Evolutionary conservation across 345 rosid genomes (phyloP).

Genomic region (Linum tenue): DNA sequence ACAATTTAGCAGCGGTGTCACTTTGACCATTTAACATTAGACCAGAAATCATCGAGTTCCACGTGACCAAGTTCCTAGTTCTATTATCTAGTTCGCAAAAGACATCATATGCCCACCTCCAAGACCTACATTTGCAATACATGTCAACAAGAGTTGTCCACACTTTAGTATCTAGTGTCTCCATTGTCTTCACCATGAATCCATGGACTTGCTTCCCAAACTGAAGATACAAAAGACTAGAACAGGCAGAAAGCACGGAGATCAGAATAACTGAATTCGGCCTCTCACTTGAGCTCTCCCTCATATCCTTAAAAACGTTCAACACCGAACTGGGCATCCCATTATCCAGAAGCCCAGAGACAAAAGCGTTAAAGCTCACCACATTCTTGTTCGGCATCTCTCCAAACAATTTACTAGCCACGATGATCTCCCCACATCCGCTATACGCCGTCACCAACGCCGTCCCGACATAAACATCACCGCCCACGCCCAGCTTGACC

Average conservation of each 20-base stretch:
- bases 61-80: conserved; percentile 40
- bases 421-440: conserved; percentile 26
- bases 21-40: conserved; percentile 50
- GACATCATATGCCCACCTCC: conserved; percentile 34
- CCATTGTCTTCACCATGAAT: conserved; percentile 22
- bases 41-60: conserved; percentile 52
- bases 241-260: conserved; percentile 45
- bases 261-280: conserved; percentile 42
- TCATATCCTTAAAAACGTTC: conserved; percentile 48
- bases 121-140: conserved; percentile 51
- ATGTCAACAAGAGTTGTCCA: conserved; percentile 53
- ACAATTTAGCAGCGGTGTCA: conserved; percentile 39
- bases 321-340: conserved; percentile 30
- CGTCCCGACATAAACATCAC: conserved; percentile 47
- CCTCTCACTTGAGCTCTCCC: conserved; percentile 22
- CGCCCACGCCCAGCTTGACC: conserved; percentile 25
- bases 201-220: conserved; percentile 53
- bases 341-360: conserved; percentile 42
- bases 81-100: conserved; percentile 32
- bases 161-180: conserved; percentile 32
- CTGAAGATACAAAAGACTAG: conserved; percentile 32
- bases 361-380: conserved; percentile 52
- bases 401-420: conserved; percentile 42
- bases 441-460: conserved; percentile 47
- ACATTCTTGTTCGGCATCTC: conserved; percentile 33